Evolutionary conservation across 768 basidiomycete genomes (phyloP).

Genomic region (Serendipita sp.): DNA sequence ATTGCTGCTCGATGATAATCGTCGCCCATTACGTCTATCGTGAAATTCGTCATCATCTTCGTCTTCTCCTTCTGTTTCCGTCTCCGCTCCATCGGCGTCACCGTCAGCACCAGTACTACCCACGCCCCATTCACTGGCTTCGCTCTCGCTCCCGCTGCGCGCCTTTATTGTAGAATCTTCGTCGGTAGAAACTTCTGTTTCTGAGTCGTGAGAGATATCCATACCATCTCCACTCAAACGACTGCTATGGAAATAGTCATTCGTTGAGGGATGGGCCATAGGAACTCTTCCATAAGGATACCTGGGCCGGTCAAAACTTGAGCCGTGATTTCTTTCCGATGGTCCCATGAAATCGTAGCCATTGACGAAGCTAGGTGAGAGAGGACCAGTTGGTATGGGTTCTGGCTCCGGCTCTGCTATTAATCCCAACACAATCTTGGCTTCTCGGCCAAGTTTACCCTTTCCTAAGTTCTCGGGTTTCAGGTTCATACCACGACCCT

Average conservation of each 20-base stretch:
- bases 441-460: not conserved
- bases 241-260: not conserved
- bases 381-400: not conserved
- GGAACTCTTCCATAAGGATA: not conserved
- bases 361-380: not conserved
- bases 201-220: slow-evolving; percentile 5
- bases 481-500: not conserved
- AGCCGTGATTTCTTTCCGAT: not conserved
- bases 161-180: slow-evolving; percentile 2
- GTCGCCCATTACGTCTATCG: not conserved
- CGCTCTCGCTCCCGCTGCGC: slow-evolving; percentile 4
- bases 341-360: not conserved
- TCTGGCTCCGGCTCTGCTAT: not conserved
- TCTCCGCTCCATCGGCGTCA: not conserved
- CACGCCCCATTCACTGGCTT: slow-evolving; percentile 2
- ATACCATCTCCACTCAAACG: not conserved
- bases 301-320: not conserved
- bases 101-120: not conserved
- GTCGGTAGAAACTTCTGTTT: slow-evolving; percentile 4
- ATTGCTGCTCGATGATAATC: not conserved
- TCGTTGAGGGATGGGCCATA: not conserved
- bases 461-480: not conserved
- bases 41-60: not conserved
- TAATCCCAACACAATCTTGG: not conserved
- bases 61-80: slow-evolving; percentile 2